phyloP scores from a whole-genome alignment of 768 basidiomycete genomes.

The Albatrellus ellisii region DNA sequence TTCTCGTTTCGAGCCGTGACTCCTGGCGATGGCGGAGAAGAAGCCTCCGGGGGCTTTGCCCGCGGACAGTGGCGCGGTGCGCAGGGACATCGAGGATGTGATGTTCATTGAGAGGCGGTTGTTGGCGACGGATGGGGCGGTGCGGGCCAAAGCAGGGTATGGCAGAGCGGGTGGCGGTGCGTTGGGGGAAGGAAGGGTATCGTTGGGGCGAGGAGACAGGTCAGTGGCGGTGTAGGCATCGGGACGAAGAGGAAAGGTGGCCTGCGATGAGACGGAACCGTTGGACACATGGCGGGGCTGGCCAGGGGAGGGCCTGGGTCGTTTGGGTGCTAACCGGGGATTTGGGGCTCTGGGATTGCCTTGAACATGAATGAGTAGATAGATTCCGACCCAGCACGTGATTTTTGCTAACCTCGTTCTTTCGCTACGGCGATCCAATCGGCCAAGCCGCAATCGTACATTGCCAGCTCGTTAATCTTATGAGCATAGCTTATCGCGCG shows the following conservation, averaged over 20 bases:
- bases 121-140: constrained; percentile 18
- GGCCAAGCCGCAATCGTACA: constrained; percentile 60
- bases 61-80: constrained; percentile 16
- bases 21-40: constrained; percentile 65
- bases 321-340: not conserved
- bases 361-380: not conserved
- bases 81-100: constrained; percentile 25
- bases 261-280: constrained; percentile 60
- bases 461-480: constrained; percentile 74
- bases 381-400: not conserved
- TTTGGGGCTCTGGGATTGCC: constrained; percentile 9
- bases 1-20: constrained; percentile 40
- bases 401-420: constrained; percentile 37
- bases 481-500: constrained; percentile 60
- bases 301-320: constrained; percentile 13
- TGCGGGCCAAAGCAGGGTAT: constrained; percentile 54
- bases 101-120: constrained; percentile 22
- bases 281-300: constrained; percentile 58
- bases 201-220: constrained; percentile 27
- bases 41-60: constrained; percentile 43
- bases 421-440: constrained; percentile 60
- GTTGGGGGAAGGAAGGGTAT: constrained; percentile 39
- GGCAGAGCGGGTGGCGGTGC: constrained; percentile 46
- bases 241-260: constrained; percentile 67
- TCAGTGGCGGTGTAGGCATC: constrained; percentile 74